A percentile compares a stretch with the other conserved stretches of the same genome.
phyloP scores from a whole-genome alignment of 192 early-diverging fungal species.

The Linnemannia zychae region DNA sequence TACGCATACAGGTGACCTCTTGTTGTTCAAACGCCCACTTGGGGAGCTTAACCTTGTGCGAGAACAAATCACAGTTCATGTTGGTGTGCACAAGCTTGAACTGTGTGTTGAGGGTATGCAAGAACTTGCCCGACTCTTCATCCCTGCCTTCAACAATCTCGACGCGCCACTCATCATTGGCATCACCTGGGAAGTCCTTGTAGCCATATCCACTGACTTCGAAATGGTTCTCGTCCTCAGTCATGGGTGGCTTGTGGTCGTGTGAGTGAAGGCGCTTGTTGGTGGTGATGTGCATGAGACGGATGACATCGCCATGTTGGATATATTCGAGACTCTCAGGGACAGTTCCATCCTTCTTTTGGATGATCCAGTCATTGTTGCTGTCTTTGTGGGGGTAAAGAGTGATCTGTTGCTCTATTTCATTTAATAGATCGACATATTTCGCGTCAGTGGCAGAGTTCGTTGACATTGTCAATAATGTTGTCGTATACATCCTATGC shows the following conservation, averaged over 20 bases:
- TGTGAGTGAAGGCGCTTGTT: slow-evolving; percentile 80
- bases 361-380: slow-evolving; percentile 87
- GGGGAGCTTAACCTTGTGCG: slow-evolving; percentile 84
- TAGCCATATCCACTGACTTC: slow-evolving; percentile 82
- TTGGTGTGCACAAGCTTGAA: slow-evolving; percentile 83
- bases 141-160: slow-evolving; percentile 73
- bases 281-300: slow-evolving; percentile 78
- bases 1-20: slow-evolving; percentile 95
- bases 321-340: slow-evolving; percentile 64
- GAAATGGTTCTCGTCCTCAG: slow-evolving; percentile 80
- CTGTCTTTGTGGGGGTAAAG: slow-evolving; percentile 75
- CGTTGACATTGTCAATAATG: slow-evolving; percentile 70
- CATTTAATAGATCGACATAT: neutral
- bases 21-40: slow-evolving; percentile 94
- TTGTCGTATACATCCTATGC: slow-evolving; percentile 13
- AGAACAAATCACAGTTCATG: slow-evolving; percentile 86
- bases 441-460: slow-evolving; percentile 86
- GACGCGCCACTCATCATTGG: slow-evolving; percentile 94
- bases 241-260: slow-evolving; percentile 74
- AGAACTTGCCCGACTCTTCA: slow-evolving; percentile 60
- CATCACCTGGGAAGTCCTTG: slow-evolving; percentile 82
- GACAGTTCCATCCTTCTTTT: slow-evolving; percentile 52
- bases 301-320: slow-evolving; percentile 80
- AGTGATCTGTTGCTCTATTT: slow-evolving; percentile 61
- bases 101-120: slow-evolving; percentile 74